These are phyloP conservation scores for Pseudocercospora fijiensis DNA, from an alignment of 2,329 filamentous ascomycete genomes.

Conservation along the genomic window DNA sequence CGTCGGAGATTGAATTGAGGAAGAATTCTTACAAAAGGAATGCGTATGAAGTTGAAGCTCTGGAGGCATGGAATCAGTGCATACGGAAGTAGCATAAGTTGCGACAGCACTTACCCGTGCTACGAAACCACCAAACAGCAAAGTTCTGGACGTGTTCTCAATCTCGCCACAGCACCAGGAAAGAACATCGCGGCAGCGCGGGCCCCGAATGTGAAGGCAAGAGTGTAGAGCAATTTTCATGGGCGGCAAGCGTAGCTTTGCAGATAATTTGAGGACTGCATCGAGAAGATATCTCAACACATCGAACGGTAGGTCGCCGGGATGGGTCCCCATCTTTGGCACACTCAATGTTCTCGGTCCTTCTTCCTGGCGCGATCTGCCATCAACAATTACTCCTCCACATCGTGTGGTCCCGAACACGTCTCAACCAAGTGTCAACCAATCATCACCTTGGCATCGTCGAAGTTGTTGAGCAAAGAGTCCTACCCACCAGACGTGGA, in stretches of 20 bases:
- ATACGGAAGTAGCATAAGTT: slow-evolving; percentile 18
- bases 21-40: slow-evolving; percentile 21
- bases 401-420: not conserved
- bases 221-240: not conserved
- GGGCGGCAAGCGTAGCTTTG: not conserved
- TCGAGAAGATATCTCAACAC: not conserved
- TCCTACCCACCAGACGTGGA: not conserved
- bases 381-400: not conserved
- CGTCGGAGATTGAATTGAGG: slow-evolving; percentile 27
- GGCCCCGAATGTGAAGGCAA: not conserved
- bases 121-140: not conserved
- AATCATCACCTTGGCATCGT: not conserved
- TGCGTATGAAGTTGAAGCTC: slow-evolving; percentile 31
- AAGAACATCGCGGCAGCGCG: not conserved
- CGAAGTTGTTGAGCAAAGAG: not conserved
- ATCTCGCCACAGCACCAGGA: not conserved
- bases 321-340: not conserved
- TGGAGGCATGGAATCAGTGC: slow-evolving; percentile 31
- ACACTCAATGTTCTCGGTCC: not conserved
- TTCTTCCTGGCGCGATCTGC: not conserved
- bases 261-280: not conserved
- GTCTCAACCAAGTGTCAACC: not conserved
- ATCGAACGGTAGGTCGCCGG: not conserved
- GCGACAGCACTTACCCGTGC: not conserved
- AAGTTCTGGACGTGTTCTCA: not conserved